A percentile compares a stretch with the other conserved stretches of the same genome.
phyloP scores from a whole-genome alignment of 73 alveolate species.

The Breviolum minutum region DNA sequence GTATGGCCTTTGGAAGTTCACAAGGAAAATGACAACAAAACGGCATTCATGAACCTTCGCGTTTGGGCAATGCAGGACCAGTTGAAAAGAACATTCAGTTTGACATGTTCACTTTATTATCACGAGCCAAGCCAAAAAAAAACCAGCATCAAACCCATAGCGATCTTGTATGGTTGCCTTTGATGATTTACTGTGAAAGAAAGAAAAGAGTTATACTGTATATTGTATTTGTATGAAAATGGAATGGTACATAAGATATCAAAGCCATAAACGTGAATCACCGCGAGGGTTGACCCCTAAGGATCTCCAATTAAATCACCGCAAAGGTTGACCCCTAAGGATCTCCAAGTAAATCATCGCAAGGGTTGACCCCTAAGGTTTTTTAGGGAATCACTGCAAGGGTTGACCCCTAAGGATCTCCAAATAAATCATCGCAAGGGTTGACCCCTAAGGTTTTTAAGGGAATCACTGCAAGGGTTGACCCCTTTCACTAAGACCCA shows the following conservation, averaged over 20 bases:
- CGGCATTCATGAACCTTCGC: background rate
- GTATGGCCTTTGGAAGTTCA: constrained; percentile 25
- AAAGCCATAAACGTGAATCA: background rate
- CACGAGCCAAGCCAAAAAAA: background rate
- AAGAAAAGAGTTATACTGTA: no score
- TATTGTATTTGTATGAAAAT: background rate
- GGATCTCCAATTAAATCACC: no score
- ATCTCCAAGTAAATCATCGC: no score
- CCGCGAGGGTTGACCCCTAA: no score
- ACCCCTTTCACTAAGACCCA: no score
- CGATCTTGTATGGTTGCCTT: background rate
- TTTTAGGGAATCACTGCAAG: no score
- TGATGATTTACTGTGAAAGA: background rate
- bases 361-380: no score
- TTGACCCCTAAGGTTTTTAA: background rate
- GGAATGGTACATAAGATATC: background rate
- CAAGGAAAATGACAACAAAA: background rate
- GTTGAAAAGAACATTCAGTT: background rate
- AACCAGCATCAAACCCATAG: no score
- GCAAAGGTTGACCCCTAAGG: no score
- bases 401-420: no score
- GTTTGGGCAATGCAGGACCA: background rate
- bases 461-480: background rate
- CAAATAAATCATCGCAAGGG: no score
- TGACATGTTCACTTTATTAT: background rate